Evolutionary conservation across 176 grass and related monocot genomes (phyloP), one percentile per base, ranked within the genome.

Genomic region (Luzula sylvatica): DNA sequence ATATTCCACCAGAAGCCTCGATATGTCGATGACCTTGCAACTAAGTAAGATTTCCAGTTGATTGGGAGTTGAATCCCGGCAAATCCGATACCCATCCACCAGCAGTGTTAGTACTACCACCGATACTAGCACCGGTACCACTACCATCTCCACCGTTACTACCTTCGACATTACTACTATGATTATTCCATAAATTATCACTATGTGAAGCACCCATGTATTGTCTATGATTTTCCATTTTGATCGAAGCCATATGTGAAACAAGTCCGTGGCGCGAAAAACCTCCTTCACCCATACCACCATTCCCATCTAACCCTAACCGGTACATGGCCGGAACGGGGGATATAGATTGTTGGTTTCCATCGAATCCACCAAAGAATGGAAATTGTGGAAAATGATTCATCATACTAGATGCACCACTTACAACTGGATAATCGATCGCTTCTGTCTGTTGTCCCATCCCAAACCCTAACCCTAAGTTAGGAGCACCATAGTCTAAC

Each of bases 391-490:
- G 72, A 20, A 76, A 70, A 11, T 78, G 71, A 8, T 61, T 74
- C 66, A 86, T 75, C 55, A 72, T 74, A 30, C 65, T 16, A 40
- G 55, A 47, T 1, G 75, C 69, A 8, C 68, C 53, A 50, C 79
- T 78, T 3, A 69, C 75, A 44, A 77, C 50, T 29, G 70, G 74
- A 29, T 88, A 85, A 26, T 82, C 71, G 5, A 70, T 65, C 8
- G 47, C 48, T 27, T 81, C 79, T 40, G 81, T 15, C 26, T 68
- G 74, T 23, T 79, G 83, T 54, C 61, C 74, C 17, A 89, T 39
- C 24, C 77, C 77, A 67, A 96, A 96, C 50, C 67, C 68, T 73
- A 86, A 59, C 74, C 84, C 81, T 86, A 85, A 15, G 65, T 70
- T 86, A 8, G 74, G 63, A 29, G 56, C 64, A 5, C 62, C 35